Conservation (phyloP, 1,284 basidiomycete genomes). For the Limonomyces culmigenus region DNA sequence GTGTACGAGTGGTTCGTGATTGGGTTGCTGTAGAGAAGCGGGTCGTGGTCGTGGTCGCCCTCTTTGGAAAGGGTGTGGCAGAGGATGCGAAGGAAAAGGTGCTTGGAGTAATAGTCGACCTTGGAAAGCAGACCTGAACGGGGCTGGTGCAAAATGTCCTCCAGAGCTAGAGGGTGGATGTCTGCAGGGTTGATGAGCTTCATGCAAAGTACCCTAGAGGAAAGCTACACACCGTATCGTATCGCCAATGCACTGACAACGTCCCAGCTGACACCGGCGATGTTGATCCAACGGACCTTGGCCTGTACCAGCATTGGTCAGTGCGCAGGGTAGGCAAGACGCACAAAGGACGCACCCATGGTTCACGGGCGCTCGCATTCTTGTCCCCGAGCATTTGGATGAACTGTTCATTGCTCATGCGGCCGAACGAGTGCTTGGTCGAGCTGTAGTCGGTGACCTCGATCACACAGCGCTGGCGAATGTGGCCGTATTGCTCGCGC, state of each 20-base stretch:
- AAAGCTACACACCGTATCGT: conserved; percentile 2
- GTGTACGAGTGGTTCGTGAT: neutral
- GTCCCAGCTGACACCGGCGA: conserved; percentile 56
- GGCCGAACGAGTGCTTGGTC: conserved; percentile 14
- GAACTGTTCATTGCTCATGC: conserved; percentile 35
- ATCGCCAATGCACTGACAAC: conserved; percentile 8
- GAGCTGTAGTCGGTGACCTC: conserved; percentile 11
- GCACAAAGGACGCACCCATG: conserved; percentile 22
- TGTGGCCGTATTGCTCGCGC: conserved; percentile 8
- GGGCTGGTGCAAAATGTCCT: conserved; percentile 44
- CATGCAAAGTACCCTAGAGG: neutral
- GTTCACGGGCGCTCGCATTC: conserved; percentile 30
- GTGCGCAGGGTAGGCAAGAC: neutral
- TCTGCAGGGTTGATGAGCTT: conserved; percentile 17
- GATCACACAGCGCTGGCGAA: conserved; percentile 10
- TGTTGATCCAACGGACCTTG: conserved; percentile 41
- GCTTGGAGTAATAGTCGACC: conserved; percentile 48
- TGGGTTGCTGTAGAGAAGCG: neutral
- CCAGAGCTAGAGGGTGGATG: conserved; percentile 51
- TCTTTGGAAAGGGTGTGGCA: conserved; percentile 32
- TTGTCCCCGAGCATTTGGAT: conserved; percentile 24
- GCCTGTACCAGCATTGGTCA: neutral
- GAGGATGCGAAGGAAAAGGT: conserved; percentile 50
- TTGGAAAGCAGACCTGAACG: conserved; percentile 38
- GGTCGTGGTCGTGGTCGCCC: conserved; percentile 10